Percentiles rank a stretch among this genome's conserved stretches.
These are phyloP conservation scores for Asterochloris sp. DNA, from an alignment of 139 green algal genomes.

Conservation along the genomic window DNA sequence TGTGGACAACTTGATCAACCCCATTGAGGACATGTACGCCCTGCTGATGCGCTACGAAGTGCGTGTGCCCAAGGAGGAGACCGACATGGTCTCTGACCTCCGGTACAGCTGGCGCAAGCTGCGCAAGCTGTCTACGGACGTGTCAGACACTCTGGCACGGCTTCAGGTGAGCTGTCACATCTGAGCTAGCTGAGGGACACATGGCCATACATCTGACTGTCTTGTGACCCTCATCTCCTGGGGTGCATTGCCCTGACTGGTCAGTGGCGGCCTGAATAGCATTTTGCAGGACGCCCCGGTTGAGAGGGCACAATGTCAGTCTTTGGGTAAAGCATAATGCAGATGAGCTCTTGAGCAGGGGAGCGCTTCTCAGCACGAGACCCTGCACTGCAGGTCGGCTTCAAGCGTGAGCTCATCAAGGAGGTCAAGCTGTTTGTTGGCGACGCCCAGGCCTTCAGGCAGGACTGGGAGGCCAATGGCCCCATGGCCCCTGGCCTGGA, in stretches of 20 bases:
- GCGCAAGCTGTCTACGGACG: conserved; percentile 74
- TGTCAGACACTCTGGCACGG: conserved; percentile 73
- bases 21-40: conserved; percentile 93
- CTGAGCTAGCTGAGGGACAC: too few relatives aligned
- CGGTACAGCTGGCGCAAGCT: conserved; percentile 90
- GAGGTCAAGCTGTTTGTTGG: conserved; percentile 83
- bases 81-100: conserved; percentile 82
- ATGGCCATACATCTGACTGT: too few relatives aligned
- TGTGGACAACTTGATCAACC: conserved; percentile 81
- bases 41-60: conserved; percentile 87
- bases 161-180: conserved; percentile 58
- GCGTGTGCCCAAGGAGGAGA: conserved; percentile 88
- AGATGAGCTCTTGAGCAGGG: background rate
- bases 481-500: conserved; percentile 85
- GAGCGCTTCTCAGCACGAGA: too few relatives aligned
- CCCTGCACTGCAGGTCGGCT: conserved; percentile 59
- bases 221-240: too few relatives aligned
- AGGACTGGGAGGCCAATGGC: conserved; percentile 81
- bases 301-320: background rate
- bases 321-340: background rate
- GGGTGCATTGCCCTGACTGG: too few relatives aligned
- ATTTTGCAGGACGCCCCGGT: background rate
- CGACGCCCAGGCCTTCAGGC: conserved; percentile 71
- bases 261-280: too few relatives aligned
- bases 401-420: conserved; percentile 89